These are phyloP conservation scores for Hyphopichia pseudoburtonii DNA, from an alignment of 1,139 yeast species.

Conservation along the genomic window DNA sequence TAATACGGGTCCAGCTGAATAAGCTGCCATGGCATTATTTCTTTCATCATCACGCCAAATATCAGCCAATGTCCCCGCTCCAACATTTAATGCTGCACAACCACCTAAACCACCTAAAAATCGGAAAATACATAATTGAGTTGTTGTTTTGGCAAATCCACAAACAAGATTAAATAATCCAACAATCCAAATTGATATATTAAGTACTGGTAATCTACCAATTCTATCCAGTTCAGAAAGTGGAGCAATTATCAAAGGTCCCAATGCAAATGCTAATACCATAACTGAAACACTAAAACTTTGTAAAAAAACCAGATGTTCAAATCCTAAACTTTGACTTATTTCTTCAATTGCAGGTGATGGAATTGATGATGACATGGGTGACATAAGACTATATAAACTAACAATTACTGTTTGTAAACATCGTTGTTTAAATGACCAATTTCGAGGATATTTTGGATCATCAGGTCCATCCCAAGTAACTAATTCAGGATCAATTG, in stretches of 20 bases:
- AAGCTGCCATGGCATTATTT: slow-evolving; percentile 59
- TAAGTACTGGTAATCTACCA: slow-evolving; percentile 54
- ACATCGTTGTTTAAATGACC: slow-evolving; percentile 44
- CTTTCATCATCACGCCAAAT: slow-evolving; percentile 52
- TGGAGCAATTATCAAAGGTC: slow-evolving; percentile 62
- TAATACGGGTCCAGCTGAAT: slow-evolving; percentile 54
- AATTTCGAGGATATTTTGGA: slow-evolving; percentile 61
- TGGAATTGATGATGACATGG: slow-evolving; percentile 58
- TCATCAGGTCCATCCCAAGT: slow-evolving; percentile 67
- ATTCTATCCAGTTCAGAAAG: slow-evolving; percentile 51
- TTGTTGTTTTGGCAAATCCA: slow-evolving; percentile 50
- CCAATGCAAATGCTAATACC: slow-evolving; percentile 63
- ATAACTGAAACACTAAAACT: slow-evolving; percentile 57
- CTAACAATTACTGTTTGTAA: slow-evolving; percentile 50
- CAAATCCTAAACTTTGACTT: slow-evolving; percentile 39
- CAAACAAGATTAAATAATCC: slow-evolving; percentile 59
- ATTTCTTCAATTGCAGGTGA: slow-evolving; percentile 58
- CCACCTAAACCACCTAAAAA: slow-evolving; percentile 67
- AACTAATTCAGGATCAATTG: slow-evolving; percentile 60
- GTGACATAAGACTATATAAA: slow-evolving; percentile 53
- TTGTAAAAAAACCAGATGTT: slow-evolving; percentile 31
- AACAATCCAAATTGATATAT: slow-evolving; percentile 50
- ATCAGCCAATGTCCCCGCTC: slow-evolving; percentile 73
- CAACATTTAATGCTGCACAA: slow-evolving; percentile 65
- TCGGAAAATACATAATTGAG: slow-evolving; percentile 58